These are phyloP conservation scores for Macrolepiota albuminosa DNA, from an alignment of 768 basidiomycete genomes.

Conservation along the genomic window DNA sequence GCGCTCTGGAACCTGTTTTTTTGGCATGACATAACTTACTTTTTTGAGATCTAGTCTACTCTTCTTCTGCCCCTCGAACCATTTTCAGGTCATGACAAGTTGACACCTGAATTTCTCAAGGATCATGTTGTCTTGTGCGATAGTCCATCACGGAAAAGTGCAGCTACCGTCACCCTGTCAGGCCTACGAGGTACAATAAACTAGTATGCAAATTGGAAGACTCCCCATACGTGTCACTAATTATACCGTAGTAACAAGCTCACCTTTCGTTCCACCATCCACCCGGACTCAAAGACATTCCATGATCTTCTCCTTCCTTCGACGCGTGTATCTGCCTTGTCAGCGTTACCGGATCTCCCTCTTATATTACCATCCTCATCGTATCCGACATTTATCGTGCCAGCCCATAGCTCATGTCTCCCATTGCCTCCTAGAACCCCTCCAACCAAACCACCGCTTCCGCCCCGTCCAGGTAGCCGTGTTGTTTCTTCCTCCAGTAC, in stretches of 20 bases:
- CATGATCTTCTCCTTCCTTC: slow-evolving; percentile 32
- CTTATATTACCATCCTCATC: slow-evolving; percentile 26
- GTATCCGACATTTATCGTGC: slow-evolving; percentile 46
- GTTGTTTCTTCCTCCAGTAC: slow-evolving; percentile 14
- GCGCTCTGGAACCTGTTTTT: slow-evolving; percentile 20
- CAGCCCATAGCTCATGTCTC: slow-evolving; percentile 38
- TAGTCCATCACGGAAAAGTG: slow-evolving; percentile 37
- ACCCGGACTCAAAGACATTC: slow-evolving; percentile 36
- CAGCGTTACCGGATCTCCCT: slow-evolving; percentile 53
- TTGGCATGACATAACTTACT: neutral
- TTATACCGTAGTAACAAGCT: slow-evolving; percentile 30
- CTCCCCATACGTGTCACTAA: neutral
- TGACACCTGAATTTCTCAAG: slow-evolving; percentile 72
- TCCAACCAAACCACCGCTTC: slow-evolving; percentile 32
- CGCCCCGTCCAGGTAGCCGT: slow-evolving; percentile 31
- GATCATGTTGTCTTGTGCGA: slow-evolving; percentile 80
- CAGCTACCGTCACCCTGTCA: slow-evolving; percentile 70
- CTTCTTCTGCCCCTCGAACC: slow-evolving; percentile 74
- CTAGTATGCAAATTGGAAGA: slow-evolving; percentile 39
- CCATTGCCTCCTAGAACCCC: slow-evolving; percentile 42
- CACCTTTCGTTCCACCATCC: slow-evolving; percentile 39
- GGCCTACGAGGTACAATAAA: slow-evolving; percentile 73
- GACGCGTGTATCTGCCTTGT: slow-evolving; percentile 26
- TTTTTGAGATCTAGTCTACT: slow-evolving; percentile 51
- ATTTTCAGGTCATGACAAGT: slow-evolving; percentile 41